These are phyloP conservation scores for Cladorrhinum sp. DNA, from an alignment of 2,329 filamentous ascomycete genomes.

Conservation along the genomic window DNA sequence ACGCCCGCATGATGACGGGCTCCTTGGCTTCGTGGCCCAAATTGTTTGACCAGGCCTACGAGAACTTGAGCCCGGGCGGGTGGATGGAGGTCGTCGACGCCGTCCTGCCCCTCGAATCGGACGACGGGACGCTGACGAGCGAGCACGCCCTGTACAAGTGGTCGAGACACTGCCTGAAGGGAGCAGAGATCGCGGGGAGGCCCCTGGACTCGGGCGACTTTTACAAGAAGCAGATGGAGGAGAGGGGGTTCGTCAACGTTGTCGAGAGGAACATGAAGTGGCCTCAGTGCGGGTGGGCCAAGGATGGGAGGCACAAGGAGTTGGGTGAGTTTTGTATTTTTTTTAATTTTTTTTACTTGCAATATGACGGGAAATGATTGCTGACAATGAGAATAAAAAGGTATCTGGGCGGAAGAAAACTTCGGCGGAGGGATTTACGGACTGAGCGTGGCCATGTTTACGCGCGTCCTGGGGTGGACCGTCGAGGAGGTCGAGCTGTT, in stretches of 20 bases:
- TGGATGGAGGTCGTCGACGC: slow-evolving; percentile 12
- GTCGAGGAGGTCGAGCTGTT: slow-evolving; percentile 23
- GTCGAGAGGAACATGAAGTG: slow-evolving; percentile 31
- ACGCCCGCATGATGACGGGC: slow-evolving; percentile 30
- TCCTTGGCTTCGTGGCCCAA: slow-evolving; percentile 28
- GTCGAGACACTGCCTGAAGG: not conserved
- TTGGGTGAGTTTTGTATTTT: not conserved
- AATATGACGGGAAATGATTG: not conserved
- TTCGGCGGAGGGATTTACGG: slow-evolving; percentile 6
- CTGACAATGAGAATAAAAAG: not conserved
- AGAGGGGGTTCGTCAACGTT: slow-evolving; percentile 36
- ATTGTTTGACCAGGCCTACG: slow-evolving; percentile 25
- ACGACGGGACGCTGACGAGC: slow-evolving; percentile 34
- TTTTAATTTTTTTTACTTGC: not conserved
- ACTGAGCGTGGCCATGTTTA: slow-evolving; percentile 21
- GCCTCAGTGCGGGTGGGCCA: slow-evolving; percentile 36
- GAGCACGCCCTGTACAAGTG: slow-evolving; percentile 21
- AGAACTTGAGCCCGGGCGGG: slow-evolving; percentile 17
- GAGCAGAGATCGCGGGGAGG: slow-evolving; percentile 21
- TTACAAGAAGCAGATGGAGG: slow-evolving; percentile 27
- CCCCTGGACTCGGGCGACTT: slow-evolving; percentile 21
- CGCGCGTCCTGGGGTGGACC: slow-evolving; percentile 23
- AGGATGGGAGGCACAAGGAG: slow-evolving; percentile 12
- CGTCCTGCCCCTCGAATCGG: slow-evolving; percentile 25
- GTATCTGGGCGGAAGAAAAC: not conserved